Evolutionary conservation across 371 early-diverging fungal genomes (phyloP), one percentile per base, ranked within the genome.

Genomic region (Fennellomyces sp.): DNA sequence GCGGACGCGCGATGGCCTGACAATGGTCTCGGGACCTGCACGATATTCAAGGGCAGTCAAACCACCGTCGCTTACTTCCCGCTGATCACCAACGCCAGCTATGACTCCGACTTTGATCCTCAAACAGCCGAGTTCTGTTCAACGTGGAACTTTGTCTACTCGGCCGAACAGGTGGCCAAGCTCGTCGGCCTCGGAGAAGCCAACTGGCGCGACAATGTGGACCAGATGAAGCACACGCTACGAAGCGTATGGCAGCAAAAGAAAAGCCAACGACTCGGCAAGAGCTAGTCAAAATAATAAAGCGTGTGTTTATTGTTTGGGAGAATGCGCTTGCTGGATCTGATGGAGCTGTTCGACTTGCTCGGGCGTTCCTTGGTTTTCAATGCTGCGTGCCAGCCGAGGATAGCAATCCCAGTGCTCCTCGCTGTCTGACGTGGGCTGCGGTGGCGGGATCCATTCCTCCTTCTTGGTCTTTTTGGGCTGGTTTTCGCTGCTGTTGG

Each of bases 121-220:
- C 81, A 75, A 49, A 78, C 65, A 3, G 85, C 83, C 0, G 81
- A 80, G 4, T 88, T 88, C 41, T 85, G 86, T 26, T 81, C 80
- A 7, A 90, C 90, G 0, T 90, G 82, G 62, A 88, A 88, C 57
- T 86, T 86, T 73, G 81, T 81, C 28, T 83, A 87, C 63, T 80
- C 69, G 21, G 60, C 71, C 11, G 85, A 81, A 28, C 87, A 90
- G 61, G 82, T 88, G 2, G 69, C 75, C 36, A 63, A 78, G 35
- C 58, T 90, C 30, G 74, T 79, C 11, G 82, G 80, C 2, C 69
- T 88, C 11, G 83, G 73, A 0, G 76, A 81, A 51, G 66, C 63
- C 15, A 85, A 85, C 27, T 75, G 76, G 54, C 61, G 63, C 2
- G 75, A 80, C 25, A 82, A 81, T n/a, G 26, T 76, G 8, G 83